Evolutionary conservation across 2,329 filamentous ascomycete genomes (phyloP).

Genomic region (Aureobasidium sp.): DNA sequence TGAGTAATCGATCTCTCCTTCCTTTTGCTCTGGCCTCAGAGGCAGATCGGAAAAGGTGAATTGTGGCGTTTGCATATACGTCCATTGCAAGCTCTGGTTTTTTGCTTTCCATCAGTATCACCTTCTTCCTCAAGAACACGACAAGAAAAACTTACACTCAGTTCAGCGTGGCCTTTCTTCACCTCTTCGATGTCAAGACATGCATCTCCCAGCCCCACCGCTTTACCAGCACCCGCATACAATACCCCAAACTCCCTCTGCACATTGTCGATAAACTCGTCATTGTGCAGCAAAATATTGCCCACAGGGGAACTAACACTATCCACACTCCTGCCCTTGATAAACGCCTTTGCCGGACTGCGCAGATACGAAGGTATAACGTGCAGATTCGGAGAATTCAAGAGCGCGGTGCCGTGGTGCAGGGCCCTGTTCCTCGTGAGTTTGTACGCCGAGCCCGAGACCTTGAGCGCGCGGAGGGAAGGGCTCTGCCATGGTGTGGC

Average conservation of each 20-base stretch:
- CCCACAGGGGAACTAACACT: conserved; percentile 79
- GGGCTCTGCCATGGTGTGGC: conserved; percentile 34
- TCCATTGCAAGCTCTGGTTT: conserved; percentile 60
- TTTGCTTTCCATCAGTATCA: background rate
- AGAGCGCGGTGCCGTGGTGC: conserved; percentile 86
- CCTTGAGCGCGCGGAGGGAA: conserved; percentile 49
- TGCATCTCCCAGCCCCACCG: conserved; percentile 38
- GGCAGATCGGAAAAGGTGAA: conserved; percentile 51
- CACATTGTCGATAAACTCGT: conserved; percentile 36
- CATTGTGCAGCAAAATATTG: conserved; percentile 58
- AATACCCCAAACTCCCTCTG: conserved; percentile 54
- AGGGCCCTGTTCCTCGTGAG: conserved; percentile 70
- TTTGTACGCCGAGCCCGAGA: conserved; percentile 94
- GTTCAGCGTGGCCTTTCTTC: conserved; percentile 51
- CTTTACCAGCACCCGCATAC: conserved; percentile 42
- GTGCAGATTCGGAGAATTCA: conserved; percentile 65
- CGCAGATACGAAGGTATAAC: conserved; percentile 61
- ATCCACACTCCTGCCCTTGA: conserved; percentile 77
- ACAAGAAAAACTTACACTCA: conserved; percentile 42
- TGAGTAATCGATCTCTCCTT: conserved; percentile 2
- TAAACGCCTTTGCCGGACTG: conserved; percentile 67
- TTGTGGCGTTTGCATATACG: conserved; percentile 75
- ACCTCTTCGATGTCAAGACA: conserved; percentile 46
- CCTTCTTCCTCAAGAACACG: background rate
- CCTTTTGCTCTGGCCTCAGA: background rate